These are phyloP conservation scores for Verticillium longisporum DNA, from an alignment of 2,329 filamentous ascomycete species.

Conservation along the genomic window DNA sequence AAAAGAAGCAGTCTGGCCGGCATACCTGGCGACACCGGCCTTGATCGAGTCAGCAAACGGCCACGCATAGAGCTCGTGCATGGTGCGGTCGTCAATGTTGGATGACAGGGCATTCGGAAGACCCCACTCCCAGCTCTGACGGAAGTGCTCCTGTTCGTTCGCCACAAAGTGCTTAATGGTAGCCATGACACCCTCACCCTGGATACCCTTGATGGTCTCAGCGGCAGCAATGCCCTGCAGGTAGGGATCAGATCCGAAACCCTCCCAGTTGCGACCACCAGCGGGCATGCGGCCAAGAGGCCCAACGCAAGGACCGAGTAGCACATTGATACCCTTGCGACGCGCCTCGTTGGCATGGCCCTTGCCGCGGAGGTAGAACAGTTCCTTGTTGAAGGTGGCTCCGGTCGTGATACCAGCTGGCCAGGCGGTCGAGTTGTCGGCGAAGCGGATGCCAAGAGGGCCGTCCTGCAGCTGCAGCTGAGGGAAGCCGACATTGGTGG, in stretches of 20 bases:
- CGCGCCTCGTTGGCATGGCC: constrained; percentile 51
- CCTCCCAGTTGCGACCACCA: constrained; percentile 91
- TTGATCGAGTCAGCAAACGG: constrained; percentile 71
- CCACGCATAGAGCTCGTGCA: constrained; percentile 71
- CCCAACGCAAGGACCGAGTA: constrained; percentile 79
- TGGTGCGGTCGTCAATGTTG: constrained; percentile 70
- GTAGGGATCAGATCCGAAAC: constrained; percentile 81
- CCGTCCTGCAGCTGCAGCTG: constrained; percentile 80
- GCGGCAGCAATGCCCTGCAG: constrained; percentile 75
- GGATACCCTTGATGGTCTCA: constrained; percentile 68
- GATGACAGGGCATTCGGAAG: constrained; percentile 67
- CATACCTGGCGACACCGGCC: constrained; percentile 56
- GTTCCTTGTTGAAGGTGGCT: constrained; percentile 78
- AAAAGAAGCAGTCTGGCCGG: background rate
- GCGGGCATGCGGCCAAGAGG: constrained; percentile 78
- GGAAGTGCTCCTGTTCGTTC: constrained; percentile 58
- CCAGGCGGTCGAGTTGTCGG: constrained; percentile 79
- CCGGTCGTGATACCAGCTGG: constrained; percentile 84
- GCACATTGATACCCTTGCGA: constrained; percentile 52
- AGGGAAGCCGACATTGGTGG: constrained; percentile 65
- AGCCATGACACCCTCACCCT: constrained; percentile 48
- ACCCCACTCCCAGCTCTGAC: constrained; percentile 70
- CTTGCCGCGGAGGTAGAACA: constrained; percentile 76
- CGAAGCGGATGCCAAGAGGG: constrained; percentile 73
- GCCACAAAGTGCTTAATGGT: constrained; percentile 47